These are phyloP conservation scores for Auriscalpium microsporum DNA, from an alignment of 768 basidiomycete species.

Conservation along the genomic window DNA sequence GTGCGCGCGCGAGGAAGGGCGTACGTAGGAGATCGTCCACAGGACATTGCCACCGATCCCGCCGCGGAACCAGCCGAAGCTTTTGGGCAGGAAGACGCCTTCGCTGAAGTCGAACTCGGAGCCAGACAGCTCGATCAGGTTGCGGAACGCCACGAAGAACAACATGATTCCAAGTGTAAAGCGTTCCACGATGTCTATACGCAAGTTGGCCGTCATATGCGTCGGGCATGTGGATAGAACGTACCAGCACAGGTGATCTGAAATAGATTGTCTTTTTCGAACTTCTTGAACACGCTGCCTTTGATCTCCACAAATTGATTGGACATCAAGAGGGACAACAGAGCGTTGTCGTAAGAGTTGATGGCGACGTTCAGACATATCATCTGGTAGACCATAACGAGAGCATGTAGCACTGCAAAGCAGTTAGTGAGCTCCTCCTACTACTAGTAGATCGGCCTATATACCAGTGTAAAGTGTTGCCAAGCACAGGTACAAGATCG, in stretches of 20 bases:
- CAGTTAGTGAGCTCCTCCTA: background rate
- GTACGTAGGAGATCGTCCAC: conserved; percentile 85
- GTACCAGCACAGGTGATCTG: conserved; percentile 95
- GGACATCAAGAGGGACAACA: conserved; percentile 87
- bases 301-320: conserved; percentile 99
- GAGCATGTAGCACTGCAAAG: conserved; percentile 68
- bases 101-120: conserved; percentile 74
- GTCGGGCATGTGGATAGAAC: conserved; percentile 8
- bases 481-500: conserved; percentile 76
- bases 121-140: conserved; percentile 88
- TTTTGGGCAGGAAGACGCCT: conserved; percentile 68
- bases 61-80: conserved; percentile 76
- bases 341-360: conserved; percentile 94
- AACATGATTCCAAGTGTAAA: conserved; percentile 92
- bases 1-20: conserved; percentile 19
- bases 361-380: conserved; percentile 94
- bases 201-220: background rate
- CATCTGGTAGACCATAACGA: conserved; percentile 95
- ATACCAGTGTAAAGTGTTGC: conserved; percentile 77
- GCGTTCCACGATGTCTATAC: conserved; percentile 89
- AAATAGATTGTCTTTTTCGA: conserved; percentile 97
- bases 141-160: conserved; percentile 82
- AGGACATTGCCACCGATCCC: conserved; percentile 71
- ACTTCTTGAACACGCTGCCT: conserved; percentile 98
- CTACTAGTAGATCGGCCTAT: conserved; percentile 15